Evolutionary conservation across 176 grass and related monocot genomes (phyloP).

Genomic region (Chloris gayana): DNA sequence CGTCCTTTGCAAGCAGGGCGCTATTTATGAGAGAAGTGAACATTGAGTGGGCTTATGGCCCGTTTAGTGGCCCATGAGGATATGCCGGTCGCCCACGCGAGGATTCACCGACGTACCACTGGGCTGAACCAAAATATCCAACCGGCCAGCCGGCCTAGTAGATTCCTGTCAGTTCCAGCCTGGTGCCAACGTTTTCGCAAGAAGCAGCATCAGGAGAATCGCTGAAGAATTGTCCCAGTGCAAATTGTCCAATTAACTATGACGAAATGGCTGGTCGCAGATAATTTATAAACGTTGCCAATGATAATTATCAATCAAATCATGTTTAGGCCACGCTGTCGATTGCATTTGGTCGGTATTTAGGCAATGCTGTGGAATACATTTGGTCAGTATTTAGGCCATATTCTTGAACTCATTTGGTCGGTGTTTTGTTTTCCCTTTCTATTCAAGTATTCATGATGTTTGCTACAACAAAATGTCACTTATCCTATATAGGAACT

Average conservation of each 20-base stretch:
- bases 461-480: not conserved
- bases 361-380: not conserved
- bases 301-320: not conserved
- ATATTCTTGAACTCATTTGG: not conserved
- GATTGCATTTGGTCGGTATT: conserved; percentile 3
- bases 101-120: not conserved
- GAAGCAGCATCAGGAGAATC: not conserved
- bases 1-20: not conserved
- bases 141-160: not conserved
- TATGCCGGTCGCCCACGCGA: too few relatives aligned
- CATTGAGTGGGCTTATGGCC: not conserved
- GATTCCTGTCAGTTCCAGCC: not conserved
- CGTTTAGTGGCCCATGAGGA: not conserved
- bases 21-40: not conserved
- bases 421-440: not conserved
- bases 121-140: not conserved
- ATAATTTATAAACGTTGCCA: not conserved
- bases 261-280: not conserved
- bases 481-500: not conserved
- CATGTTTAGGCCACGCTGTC: not conserved
- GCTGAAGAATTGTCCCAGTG: not conserved
- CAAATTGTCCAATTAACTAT: not conserved
- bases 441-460: not conserved
- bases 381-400: not conserved
- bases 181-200: not conserved